These are phyloP conservation scores for Flaveria bidentis DNA, from an alignment of 129 eudicot species.

Conservation along the genomic window DNA sequence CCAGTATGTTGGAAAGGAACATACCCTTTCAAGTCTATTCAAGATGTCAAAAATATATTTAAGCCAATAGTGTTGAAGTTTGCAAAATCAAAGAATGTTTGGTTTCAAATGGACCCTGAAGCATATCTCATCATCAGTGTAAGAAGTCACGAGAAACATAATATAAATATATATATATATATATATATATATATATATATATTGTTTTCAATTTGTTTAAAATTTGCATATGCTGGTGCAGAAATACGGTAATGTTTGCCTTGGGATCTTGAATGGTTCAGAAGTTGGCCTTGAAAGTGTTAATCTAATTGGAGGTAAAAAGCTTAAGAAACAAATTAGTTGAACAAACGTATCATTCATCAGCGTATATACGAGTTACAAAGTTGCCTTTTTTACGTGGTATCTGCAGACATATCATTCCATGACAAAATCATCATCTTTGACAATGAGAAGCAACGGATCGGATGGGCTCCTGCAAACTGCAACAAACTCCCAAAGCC, in stretches of 20 bases:
- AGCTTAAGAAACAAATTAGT: neutral
- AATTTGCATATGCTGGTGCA: neutral
- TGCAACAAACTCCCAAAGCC: constrained; percentile 13
- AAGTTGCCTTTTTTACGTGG: neutral
- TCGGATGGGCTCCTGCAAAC: constrained; percentile 24
- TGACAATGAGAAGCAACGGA: constrained; percentile 21
- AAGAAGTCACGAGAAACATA: neutral
- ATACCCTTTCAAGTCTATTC: constrained; percentile 14
- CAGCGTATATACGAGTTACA: neutral
- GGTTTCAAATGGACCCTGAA: constrained; percentile 19
- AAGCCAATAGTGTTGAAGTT: constrained; percentile 10
- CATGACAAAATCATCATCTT: constrained; percentile 25
- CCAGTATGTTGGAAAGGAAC: constrained; percentile 21
- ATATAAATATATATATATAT: too few relatives aligned
- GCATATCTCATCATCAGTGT: constrained; percentile 25
- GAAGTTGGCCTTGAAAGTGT: neutral
- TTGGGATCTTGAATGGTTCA: constrained; percentile 21
- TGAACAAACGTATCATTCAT: neutral
- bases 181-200: too few relatives aligned
- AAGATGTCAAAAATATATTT: constrained; percentile 22
- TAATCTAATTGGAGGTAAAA: constrained; percentile 23
- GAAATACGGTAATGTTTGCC: constrained; percentile 26
- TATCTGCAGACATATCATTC: constrained; percentile 30
- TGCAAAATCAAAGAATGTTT: constrained; percentile 12
- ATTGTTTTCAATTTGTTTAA: neutral